Conservation (phyloP, 441 rosid genomes). For the Erodium trifolium region DNA sequence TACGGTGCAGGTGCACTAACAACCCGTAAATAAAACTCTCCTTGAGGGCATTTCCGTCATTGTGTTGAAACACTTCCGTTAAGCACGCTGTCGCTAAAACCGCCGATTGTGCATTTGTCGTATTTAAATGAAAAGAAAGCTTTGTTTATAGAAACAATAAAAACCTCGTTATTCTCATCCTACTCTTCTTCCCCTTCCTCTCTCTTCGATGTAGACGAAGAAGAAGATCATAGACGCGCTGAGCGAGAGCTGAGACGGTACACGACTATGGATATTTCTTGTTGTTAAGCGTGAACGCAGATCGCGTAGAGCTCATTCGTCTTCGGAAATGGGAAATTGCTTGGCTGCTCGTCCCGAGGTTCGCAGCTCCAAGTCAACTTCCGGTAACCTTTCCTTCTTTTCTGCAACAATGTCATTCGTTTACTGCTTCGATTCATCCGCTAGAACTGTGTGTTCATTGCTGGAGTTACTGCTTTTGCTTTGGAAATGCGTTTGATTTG, state of each 20-base stretch:
- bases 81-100: too few species aligned
- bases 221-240: neutral
- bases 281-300: neutral
- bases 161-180: neutral
- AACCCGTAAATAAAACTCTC: too few species aligned
- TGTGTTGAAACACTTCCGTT: too few species aligned
- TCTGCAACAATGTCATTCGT: neutral
- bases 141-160: neutral
- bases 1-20: too few species aligned
- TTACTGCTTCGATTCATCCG: neutral
- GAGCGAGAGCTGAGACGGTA: neutral
- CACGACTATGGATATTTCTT: neutral
- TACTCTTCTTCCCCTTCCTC: neutral
- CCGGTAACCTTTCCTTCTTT: neutral
- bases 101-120: neutral
- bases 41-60: too few species aligned
- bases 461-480: neutral
- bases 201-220: neutral
- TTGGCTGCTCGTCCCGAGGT: conserved; percentile 1
- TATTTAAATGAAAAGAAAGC: neutral
- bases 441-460: neutral
- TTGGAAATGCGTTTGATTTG: neutral
- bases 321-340: neutral
- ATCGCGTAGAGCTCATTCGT: neutral
- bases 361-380: neutral